Evolutionary conservation across 371 early-diverging fungal genomes (phyloP).

Genomic region (Zancudomyces culisetae): DNA sequence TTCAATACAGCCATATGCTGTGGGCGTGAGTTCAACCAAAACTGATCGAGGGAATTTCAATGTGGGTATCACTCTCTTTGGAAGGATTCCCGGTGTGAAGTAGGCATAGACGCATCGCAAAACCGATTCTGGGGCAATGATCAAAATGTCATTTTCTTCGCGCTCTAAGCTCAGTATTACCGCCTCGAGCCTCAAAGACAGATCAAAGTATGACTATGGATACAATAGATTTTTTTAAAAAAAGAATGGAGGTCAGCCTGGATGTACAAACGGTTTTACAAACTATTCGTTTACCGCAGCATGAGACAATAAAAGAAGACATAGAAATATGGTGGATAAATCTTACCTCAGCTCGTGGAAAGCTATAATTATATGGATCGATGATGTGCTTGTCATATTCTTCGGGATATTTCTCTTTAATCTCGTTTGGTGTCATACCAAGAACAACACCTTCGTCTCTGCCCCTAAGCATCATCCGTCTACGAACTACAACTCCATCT

Average conservation of each 20-base stretch:
- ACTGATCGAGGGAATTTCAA: conserved; percentile 48
- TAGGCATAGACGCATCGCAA: conserved; percentile 59
- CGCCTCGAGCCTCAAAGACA: conserved; percentile 38
- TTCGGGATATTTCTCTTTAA: conserved; percentile 55
- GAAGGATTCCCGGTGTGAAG: conserved; percentile 25
- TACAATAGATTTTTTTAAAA: too few species aligned
- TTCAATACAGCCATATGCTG: conserved; percentile 56
- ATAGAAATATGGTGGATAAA: neutral
- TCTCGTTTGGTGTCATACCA: conserved; percentile 59
- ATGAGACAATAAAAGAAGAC: neutral
- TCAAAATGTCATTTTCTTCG: conserved; percentile 58
- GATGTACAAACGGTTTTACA: too few species aligned
- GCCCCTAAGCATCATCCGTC: conserved; percentile 36
- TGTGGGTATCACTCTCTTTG: conserved; percentile 45
- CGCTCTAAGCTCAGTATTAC: conserved; percentile 59
- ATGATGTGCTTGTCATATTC: conserved; percentile 42
- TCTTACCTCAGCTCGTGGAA: conserved; percentile 43
- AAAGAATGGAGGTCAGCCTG: too few species aligned
- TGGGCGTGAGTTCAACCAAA: conserved; percentile 56
- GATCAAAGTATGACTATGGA: conserved; percentile 28
- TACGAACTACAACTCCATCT: conserved; percentile 14
- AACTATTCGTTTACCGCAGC: too few species aligned
- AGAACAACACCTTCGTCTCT: conserved; percentile 72
- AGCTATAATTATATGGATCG: conserved; percentile 59
- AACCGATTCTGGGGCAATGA: conserved; percentile 60